Conservation (phyloP, 371 early-diverging fungal species). For the Zychaea mexicana region DNA sequence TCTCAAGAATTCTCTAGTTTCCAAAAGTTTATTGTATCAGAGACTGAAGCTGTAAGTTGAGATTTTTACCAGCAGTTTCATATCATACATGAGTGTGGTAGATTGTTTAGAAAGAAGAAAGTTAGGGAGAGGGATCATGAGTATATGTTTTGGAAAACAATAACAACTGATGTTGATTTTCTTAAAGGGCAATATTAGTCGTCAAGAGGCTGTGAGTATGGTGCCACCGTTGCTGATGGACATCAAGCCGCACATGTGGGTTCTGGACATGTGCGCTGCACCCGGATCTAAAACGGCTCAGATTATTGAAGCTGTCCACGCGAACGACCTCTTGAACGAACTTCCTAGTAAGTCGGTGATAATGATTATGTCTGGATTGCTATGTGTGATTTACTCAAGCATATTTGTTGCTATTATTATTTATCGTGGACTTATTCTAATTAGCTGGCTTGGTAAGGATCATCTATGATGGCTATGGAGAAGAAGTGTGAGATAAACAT, state of each 20-base stretch:
- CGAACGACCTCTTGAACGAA: slow-evolving; percentile 60
- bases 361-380: too few relatives aligned
- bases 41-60: slow-evolving; percentile 74
- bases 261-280: slow-evolving; percentile 93
- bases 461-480: too few relatives aligned
- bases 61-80: too few relatives aligned
- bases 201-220: slow-evolving; percentile 99
- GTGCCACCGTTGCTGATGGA: slow-evolving; percentile 96
- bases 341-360: slow-evolving; percentile 56
- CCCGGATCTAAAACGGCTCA: slow-evolving; percentile 93
- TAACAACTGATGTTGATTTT: too few relatives aligned
- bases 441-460: slow-evolving; percentile 88
- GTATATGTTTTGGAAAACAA: too few relatives aligned
- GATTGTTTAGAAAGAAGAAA: background rate
- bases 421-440: background rate
- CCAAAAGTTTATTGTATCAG: slow-evolving; percentile 92
- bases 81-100: too few relatives aligned
- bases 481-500: too few relatives aligned
- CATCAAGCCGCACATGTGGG: slow-evolving; percentile 88
- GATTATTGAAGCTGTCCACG: slow-evolving; percentile 91
- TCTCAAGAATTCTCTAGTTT: slow-evolving; percentile 76
- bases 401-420: background rate
- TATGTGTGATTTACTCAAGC: too few relatives aligned
- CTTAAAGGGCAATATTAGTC: slow-evolving; percentile 91
- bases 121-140: too few relatives aligned